phyloP scores from a whole-genome alignment of 768 basidiomycete species.

The Lentinula sp. region DNA sequence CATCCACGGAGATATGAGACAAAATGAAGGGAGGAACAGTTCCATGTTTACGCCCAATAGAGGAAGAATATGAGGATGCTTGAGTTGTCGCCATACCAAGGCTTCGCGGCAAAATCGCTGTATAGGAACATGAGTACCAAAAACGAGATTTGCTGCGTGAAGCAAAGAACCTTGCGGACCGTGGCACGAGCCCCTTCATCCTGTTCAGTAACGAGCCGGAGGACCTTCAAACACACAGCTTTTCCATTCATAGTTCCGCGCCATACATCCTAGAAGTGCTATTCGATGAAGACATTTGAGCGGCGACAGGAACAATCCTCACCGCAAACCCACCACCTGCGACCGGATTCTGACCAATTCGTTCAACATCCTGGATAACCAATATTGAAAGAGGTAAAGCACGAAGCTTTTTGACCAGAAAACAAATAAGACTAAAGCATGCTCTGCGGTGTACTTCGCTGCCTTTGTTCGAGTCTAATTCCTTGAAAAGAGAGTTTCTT shows the following conservation, averaged over 20 bases:
- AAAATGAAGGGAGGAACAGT: constrained; percentile 12
- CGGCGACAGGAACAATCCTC: not conserved
- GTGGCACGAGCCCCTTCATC: not conserved
- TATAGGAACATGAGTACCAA: not conserved
- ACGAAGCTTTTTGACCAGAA: not conserved
- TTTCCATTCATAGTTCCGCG: not conserved
- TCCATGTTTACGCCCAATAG: constrained; percentile 14
- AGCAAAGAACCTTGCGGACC: not conserved
- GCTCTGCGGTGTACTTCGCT: not conserved
- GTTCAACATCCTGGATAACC: not conserved
- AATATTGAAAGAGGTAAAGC: not conserved
- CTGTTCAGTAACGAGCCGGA: not conserved
- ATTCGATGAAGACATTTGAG: not conserved
- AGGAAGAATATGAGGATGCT: constrained; percentile 11
- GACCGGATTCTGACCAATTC: not conserved
- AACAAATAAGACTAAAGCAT: not conserved
- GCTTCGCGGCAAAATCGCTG: constrained; percentile 18
- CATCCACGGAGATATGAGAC: constrained; percentile 20
- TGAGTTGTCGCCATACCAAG: constrained; percentile 16
- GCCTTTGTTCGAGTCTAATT: not conserved
- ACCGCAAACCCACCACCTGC: constrained; percentile 5
- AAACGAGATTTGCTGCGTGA: not conserved
- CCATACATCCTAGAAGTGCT: not conserved
- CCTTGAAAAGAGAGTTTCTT: not conserved
- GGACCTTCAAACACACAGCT: constrained; percentile 7